Evolutionary conservation across 176 grass and related monocot genomes (phyloP).

Genomic region (Oropetium thomaeum): DNA sequence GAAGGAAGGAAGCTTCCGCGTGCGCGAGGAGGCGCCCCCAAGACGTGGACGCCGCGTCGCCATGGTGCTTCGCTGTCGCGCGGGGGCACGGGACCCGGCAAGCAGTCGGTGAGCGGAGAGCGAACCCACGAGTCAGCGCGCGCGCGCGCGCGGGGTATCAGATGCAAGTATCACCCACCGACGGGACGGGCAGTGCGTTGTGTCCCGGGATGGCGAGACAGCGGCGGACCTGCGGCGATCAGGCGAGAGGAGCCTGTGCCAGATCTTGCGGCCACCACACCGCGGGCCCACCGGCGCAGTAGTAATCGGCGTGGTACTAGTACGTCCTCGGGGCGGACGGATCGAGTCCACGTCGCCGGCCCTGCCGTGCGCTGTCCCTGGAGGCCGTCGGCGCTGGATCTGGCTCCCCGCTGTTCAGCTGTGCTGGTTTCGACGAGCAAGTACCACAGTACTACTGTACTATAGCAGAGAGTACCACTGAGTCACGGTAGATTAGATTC

Average conservation of each 20-base stretch:
- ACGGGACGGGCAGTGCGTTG: background rate
- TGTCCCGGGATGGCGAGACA: background rate
- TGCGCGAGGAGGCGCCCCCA: background rate
- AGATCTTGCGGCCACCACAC: too few relatives aligned
- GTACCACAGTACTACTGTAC: background rate
- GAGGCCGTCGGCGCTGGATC: constrained; percentile 22
- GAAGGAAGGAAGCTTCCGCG: background rate
- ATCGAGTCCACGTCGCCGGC: background rate
- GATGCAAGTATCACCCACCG: too few relatives aligned
- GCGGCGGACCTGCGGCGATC: constrained; percentile 17
- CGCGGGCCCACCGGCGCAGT: background rate
- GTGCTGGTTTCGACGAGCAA: background rate
- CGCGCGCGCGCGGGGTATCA: background rate
- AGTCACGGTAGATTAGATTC: too few relatives aligned
- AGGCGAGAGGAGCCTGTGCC: background rate
- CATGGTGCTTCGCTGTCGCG: background rate
- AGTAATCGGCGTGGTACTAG: background rate
- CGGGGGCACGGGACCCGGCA: background rate
- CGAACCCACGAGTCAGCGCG: background rate
- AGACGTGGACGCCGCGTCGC: background rate
- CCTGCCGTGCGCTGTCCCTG: background rate
- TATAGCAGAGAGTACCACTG: too few relatives aligned
- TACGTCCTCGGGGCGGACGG: too few relatives aligned
- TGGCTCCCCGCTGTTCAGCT: background rate
- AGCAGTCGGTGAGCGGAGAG: background rate